Conservation (phyloP, 2,329 filamentous ascomycete species). For the Ambrosiella xylebori region DNA sequence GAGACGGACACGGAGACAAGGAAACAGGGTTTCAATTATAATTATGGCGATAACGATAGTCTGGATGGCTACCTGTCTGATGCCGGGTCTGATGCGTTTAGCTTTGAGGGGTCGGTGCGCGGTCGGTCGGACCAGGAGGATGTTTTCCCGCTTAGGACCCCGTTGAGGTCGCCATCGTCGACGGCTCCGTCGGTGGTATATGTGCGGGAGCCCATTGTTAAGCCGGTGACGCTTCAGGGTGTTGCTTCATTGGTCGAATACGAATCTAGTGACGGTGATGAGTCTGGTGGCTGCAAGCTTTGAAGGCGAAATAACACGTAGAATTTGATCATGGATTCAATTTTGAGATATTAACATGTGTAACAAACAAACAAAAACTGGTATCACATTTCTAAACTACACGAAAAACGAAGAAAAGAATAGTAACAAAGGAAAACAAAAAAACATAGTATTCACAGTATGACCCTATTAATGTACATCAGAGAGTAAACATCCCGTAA, state of each 20-base stretch:
- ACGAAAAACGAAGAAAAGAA: neutral
- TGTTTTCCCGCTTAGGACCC: too few species aligned
- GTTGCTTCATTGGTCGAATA: neutral
- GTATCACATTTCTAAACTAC: constrained; percentile 1
- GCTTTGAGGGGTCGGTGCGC: too few species aligned
- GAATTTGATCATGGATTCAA: neutral
- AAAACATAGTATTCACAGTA: neutral
- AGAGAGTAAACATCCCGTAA: neutral
- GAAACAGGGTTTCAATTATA: neutral
- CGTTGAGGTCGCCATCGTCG: too few species aligned
- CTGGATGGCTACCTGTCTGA: too few species aligned
- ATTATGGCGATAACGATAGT: neutral
- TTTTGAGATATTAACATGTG: neutral
- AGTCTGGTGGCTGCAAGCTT: neutral
- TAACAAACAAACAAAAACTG: neutral
- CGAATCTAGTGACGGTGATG: neutral
- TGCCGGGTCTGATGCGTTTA: too few species aligned
- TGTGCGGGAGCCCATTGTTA: too few species aligned
- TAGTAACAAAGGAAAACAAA: neutral
- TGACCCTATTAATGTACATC: neutral
- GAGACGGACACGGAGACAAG: neutral
- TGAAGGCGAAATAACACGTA: neutral
- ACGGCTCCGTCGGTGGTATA: too few species aligned
- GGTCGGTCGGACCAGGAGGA: too few species aligned
- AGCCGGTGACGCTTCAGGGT: too few species aligned